A percentile compares a stretch with the other conserved stretches of the same genome.
Conservation (phyloP, 129 eudicot species). For the Tanacetum coccineum region DNA sequence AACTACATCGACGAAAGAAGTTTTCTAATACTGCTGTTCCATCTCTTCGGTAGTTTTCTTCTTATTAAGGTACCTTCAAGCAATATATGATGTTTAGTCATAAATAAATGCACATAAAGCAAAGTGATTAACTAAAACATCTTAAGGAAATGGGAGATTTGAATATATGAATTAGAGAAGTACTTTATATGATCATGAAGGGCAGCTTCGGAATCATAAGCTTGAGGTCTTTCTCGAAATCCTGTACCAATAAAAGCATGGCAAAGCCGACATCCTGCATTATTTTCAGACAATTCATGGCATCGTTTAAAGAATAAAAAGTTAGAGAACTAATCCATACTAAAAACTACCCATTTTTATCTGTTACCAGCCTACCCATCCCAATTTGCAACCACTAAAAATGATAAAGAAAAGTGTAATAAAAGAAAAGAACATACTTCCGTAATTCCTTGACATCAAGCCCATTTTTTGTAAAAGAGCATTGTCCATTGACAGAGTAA, state of each 20-base stretch:
- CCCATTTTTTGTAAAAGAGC: too few relatives aligned
- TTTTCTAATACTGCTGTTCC: slow-evolving; percentile 87
- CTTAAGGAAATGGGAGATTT: not conserved
- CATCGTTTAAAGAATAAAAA: slow-evolving; percentile 9
- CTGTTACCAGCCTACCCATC: too few relatives aligned
- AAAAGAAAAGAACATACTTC: too few relatives aligned
- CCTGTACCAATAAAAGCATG: slow-evolving; percentile 98
- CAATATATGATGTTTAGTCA: slow-evolving; percentile 2
- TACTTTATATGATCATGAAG: slow-evolving; percentile 99
- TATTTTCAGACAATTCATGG: slow-evolving; percentile 10
- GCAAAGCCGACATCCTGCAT: slow-evolving; percentile 83
- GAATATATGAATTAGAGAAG: slow-evolving; percentile 4
- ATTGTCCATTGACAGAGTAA: too few relatives aligned
- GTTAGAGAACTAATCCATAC: too few relatives aligned
- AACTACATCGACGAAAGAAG: slow-evolving; percentile 85
- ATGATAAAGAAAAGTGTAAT: too few relatives aligned
- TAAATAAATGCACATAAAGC: slow-evolving; percentile 6
- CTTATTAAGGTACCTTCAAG: slow-evolving; percentile 78
- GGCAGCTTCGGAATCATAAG: slow-evolving; percentile 99
- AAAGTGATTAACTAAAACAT: not conserved
- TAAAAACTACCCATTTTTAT: too few relatives aligned
- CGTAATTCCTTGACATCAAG: too few relatives aligned
- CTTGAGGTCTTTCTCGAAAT: slow-evolving; percentile 93
- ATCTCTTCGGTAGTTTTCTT: slow-evolving; percentile 98
- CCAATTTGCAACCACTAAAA: too few relatives aligned